Percentiles rank a stretch among this genome's conserved stretches.
Conservation (phyloP, 805 yeast genomes). For the Candida coquimbonensis region DNA sequence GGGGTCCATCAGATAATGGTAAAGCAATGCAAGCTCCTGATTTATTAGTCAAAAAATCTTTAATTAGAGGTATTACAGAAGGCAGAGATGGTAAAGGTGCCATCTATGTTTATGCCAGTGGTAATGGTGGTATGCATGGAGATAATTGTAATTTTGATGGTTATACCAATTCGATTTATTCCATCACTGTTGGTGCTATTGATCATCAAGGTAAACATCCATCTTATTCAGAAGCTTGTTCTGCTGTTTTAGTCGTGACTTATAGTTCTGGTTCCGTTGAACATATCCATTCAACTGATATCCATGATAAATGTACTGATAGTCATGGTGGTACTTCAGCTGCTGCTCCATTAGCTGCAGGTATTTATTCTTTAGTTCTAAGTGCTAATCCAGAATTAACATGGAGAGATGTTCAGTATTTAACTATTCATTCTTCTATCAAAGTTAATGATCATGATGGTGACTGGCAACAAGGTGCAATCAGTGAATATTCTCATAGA, state of each 20-base stretch:
- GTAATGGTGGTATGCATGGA: constrained; percentile 78
- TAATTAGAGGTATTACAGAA: constrained; percentile 74
- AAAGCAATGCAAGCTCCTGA: constrained; percentile 81
- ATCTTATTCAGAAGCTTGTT: constrained; percentile 82
- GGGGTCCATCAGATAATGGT: constrained; percentile 98
- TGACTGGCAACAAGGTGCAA: constrained; percentile 65
- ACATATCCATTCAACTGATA: constrained; percentile 82
- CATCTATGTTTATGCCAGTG: constrained; percentile 90
- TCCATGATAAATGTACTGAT: constrained; percentile 59
- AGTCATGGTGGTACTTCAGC: constrained; percentile 96
- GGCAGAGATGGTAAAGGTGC: constrained; percentile 83
- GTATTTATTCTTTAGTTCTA: constrained; percentile 78
- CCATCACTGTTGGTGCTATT: constrained; percentile 91
- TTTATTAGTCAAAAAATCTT: constrained; percentile 66
- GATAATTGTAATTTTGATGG: constrained; percentile 98
- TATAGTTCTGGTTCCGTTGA: constrained; percentile 89
- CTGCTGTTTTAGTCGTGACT: constrained; percentile 91
- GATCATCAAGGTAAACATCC: constrained; percentile 87
- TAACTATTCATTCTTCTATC: constrained; percentile 64
- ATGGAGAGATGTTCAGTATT: constrained; percentile 93
- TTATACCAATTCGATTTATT: constrained; percentile 90
- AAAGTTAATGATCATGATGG: constrained; percentile 63
- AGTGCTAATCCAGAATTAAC: constrained; percentile 81
- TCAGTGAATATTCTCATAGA: constrained; percentile 69
- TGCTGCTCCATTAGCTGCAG: constrained; percentile 97